Evolutionary conservation across 1,139 yeast genomes (phyloP).

Genomic region (Yamadazyma songkhlaensis): DNA sequence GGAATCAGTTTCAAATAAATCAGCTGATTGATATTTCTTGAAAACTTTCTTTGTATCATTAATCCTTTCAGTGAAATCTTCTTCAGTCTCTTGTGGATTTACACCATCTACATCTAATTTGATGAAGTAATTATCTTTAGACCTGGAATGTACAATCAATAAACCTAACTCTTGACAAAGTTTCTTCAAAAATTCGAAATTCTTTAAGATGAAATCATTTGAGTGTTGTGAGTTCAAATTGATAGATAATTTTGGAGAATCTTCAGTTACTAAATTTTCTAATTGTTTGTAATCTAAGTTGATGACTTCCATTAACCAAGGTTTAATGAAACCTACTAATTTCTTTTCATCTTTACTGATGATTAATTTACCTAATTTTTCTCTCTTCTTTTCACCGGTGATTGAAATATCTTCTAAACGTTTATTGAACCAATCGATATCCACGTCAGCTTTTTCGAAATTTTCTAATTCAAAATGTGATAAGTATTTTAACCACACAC

Average conservation of each 20-base stretch:
- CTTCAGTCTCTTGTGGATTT: slow-evolving; percentile 59
- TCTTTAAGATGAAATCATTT: slow-evolving; percentile 43
- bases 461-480: slow-evolving; percentile 75
- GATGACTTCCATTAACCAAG: slow-evolving; percentile 59
- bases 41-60: slow-evolving; percentile 42
- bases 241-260: slow-evolving; percentile 36
- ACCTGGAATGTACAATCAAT: slow-evolving; percentile 58
- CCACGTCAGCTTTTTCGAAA: slow-evolving; percentile 78
- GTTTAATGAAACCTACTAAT: slow-evolving; percentile 56
- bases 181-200: slow-evolving; percentile 58
- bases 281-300: slow-evolving; percentile 27
- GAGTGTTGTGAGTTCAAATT: slow-evolving; percentile 31
- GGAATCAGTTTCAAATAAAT: slow-evolving; percentile 61
- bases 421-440: slow-evolving; percentile 87
- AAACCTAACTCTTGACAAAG: slow-evolving; percentile 68
- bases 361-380: slow-evolving; percentile 61
- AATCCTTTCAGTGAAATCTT: slow-evolving; percentile 54
- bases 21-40: slow-evolving; percentile 71
- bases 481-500: slow-evolving; percentile 67
- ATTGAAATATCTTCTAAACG: slow-evolving; percentile 78
- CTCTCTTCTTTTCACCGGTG: slow-evolving; percentile 67
- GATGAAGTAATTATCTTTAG: slow-evolving; percentile 52
- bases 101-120: slow-evolving; percentile 75
- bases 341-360: slow-evolving; percentile 73
- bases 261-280: slow-evolving; percentile 37